Evolutionary conservation across 441 rosid genomes (phyloP), one percentile per base, ranked within the genome.

Genomic region (Brassica hybrid): DNA sequence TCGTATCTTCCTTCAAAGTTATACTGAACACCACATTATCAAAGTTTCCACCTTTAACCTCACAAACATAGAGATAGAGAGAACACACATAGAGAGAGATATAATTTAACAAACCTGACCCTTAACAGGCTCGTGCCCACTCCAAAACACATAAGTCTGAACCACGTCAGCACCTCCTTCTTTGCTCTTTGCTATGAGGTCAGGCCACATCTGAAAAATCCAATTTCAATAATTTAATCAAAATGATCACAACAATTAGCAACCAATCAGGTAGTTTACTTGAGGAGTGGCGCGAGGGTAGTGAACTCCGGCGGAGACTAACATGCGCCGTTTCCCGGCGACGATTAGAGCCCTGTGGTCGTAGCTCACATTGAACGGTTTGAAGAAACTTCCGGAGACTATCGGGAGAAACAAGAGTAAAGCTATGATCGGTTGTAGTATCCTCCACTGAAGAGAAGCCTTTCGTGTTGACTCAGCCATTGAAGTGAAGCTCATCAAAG

Each of bases 211-310:
- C 94, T 90, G 76, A 52, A n/a, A n/a, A n/a, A n/a, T n/a, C n/a
- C n/a, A 61, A 63, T 63, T 6, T 71, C 45, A 78, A 71, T 23
- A 67, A 56, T 36, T 52, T 59, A 8, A 18, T 48, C 58, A 52
- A 19, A 18, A 12, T 9, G 78, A 77, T 57, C 65, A 43, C 66
- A 76, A 13, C 23, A 36, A 21, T 77, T 8, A 72, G 9, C 78
- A 59, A 25, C 1, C 38, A 65, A 13, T 27, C 57, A 1, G 3
- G 23, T 17, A 13, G 1, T 21, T 45, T 69, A 89, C 99, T 91
- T 92, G 83, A 16, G 97, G 91, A 75, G 97, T 88, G 67, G 99
- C 97, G 13, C 97, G 97, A 77, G 97, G 99, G 75, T 94, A 94
- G 85, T 94, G 97, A 81, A 94, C 87, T 63, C 97, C 99, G 38